Conservation (phyloP, 2,329 filamentous ascomycete species). For the Hypoxylon sp. region DNA sequence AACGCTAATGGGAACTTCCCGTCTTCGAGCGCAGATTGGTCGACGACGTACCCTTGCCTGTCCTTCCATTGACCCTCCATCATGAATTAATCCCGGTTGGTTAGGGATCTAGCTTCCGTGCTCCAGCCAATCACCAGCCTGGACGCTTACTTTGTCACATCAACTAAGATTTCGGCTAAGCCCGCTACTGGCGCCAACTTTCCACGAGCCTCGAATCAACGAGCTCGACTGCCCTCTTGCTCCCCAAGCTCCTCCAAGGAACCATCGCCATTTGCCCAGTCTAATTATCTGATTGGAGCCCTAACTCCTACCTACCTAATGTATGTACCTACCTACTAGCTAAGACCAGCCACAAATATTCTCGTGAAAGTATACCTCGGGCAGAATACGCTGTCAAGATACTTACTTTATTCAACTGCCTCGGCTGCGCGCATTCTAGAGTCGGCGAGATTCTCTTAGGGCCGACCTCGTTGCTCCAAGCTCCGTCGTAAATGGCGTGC, state of each 20-base stretch:
- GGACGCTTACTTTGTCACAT: slow-evolving; percentile 46
- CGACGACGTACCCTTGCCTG: slow-evolving; percentile 27
- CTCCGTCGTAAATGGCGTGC: slow-evolving; percentile 17
- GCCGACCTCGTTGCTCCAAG: slow-evolving; percentile 28
- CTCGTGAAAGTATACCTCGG: slow-evolving; percentile 16
- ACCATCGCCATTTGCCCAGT: slow-evolving; percentile 22
- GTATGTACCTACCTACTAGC: slow-evolving; percentile 15
- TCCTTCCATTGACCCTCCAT: slow-evolving; percentile 28
- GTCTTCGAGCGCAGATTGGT: slow-evolving; percentile 49
- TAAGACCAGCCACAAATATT: slow-evolving; percentile 24
- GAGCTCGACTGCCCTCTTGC: slow-evolving; percentile 19
- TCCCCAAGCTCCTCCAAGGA: slow-evolving; percentile 19
- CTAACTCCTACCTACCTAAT: too few relatives aligned
- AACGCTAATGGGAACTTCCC: slow-evolving; percentile 49
- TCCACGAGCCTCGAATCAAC: slow-evolving; percentile 44
- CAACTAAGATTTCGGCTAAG: slow-evolving; percentile 46
- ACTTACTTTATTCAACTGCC: slow-evolving; percentile 10
- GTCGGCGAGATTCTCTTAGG: slow-evolving; percentile 30
- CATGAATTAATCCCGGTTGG: slow-evolving; percentile 36
- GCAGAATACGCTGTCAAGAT: slow-evolving; percentile 18
- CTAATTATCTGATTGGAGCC: slow-evolving; percentile 29
- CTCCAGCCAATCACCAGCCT: slow-evolving; percentile 46
- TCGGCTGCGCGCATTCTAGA: slow-evolving; percentile 30
- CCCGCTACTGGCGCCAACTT: slow-evolving; percentile 46
- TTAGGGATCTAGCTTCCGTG: slow-evolving; percentile 43